A percentile compares a stretch with the other conserved stretches of the same genome.
These are phyloP conservation scores for Amylostereum areolatum DNA, from an alignment of 1,284 basidiomycete species.

Conservation along the genomic window DNA sequence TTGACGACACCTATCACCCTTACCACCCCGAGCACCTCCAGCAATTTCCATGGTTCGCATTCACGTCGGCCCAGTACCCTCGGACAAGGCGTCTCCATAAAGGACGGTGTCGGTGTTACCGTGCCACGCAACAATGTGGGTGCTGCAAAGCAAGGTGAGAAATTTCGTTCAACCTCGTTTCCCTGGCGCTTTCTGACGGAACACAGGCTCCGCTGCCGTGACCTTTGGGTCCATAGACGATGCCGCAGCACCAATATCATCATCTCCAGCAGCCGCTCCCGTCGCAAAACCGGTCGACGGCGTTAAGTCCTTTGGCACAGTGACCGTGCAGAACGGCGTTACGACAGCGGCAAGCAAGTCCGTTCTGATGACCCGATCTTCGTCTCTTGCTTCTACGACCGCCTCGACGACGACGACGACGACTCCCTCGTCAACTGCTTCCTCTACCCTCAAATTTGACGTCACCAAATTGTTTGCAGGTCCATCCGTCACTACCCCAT, in stretches of 20 bases:
- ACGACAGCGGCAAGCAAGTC: constrained; percentile 12
- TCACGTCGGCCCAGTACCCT: constrained; percentile 67
- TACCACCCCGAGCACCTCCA: constrained; percentile 24
- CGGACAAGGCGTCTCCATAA: constrained; percentile 62
- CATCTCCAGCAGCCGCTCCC: constrained; percentile 61
- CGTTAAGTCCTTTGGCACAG: constrained; percentile 76
- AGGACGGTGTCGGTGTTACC: constrained; percentile 72
- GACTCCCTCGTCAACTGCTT: constrained; percentile 22
- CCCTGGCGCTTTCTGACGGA: too few species aligned
- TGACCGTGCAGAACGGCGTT: constrained; percentile 28
- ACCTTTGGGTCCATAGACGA: constrained; percentile 86
- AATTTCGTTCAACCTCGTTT: constrained; percentile 14
- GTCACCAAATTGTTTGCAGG: constrained; percentile 66
- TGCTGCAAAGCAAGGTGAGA: constrained; percentile 60
- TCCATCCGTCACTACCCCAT: constrained; percentile 33
- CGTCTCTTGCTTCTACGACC: constrained; percentile 27
- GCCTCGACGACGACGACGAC: constrained; percentile 27
- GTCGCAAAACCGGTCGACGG: constrained; percentile 56
- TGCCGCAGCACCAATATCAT: constrained; percentile 58
- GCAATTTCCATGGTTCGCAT: constrained; percentile 41
- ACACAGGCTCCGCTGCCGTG: constrained; percentile 42
- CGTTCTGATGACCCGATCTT: constrained; percentile 22
- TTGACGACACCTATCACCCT: constrained; percentile 38
- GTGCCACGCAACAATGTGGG: constrained; percentile 51
- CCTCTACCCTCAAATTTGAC: constrained; percentile 39